Evolutionary conservation across 306 rosid genomes (phyloP).

Genomic region (Lathyrus oleraceus): DNA sequence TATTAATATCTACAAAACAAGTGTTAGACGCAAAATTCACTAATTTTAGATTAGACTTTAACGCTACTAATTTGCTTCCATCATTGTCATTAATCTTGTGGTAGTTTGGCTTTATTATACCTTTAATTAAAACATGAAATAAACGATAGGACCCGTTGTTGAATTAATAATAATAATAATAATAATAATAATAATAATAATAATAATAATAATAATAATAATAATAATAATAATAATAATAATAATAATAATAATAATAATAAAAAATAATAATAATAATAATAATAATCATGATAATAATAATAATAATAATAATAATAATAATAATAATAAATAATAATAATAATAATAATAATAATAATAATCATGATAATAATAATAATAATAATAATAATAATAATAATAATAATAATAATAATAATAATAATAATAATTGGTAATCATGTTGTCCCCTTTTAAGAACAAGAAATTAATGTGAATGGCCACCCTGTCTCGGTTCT

Average conservation of each 20-base stretch:
- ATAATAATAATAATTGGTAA: background rate
- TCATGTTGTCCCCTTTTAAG: background rate
- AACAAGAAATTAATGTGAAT: background rate
- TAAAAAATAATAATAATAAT: background rate
- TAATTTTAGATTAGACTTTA: background rate
- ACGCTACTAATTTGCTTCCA: background rate
- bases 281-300: background rate
- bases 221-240: background rate
- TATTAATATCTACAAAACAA: too few relatives aligned
- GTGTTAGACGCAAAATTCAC: background rate
- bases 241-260: too few relatives aligned
- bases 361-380: too few relatives aligned
- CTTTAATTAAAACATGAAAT: background rate
- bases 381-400: too few relatives aligned
- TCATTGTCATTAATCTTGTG: background rate
- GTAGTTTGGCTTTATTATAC: background rate
- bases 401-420: background rate
- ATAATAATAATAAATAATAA: too few relatives aligned
- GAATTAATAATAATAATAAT: too few relatives aligned
- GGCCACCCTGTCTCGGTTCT: slow-evolving; percentile 13
- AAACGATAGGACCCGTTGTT: too few relatives aligned
- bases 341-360: too few relatives aligned
- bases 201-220: background rate
- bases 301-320: background rate
- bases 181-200: too few relatives aligned